phyloP scores from a whole-genome alignment of 1,139 yeast species.

The Yueomyces sp. region DNA sequence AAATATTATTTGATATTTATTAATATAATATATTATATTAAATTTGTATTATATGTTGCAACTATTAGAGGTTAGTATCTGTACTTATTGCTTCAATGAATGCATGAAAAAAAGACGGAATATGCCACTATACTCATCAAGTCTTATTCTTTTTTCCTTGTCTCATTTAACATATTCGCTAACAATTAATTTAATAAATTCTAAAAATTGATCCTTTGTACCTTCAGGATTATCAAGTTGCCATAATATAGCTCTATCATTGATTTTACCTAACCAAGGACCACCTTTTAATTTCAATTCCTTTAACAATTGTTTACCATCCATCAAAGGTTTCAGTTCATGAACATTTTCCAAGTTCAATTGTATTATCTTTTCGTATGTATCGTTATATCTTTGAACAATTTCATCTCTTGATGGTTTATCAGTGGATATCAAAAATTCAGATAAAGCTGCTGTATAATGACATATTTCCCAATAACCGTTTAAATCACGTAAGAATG shows the following conservation, averaged over 20 bases:
- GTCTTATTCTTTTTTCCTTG: background rate
- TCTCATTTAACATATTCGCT: conserved; percentile 3
- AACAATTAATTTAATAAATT: conserved; percentile 26
- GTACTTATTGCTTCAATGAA: too few relatives aligned
- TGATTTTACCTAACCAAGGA: conserved; percentile 60
- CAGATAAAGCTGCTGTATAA: conserved; percentile 13
- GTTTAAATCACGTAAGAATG: conserved; percentile 42
- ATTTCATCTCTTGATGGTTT: conserved; percentile 4
- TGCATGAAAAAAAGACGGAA: too few relatives aligned
- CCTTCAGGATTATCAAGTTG: conserved; percentile 61
- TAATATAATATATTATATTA: too few relatives aligned
- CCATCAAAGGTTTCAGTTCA: conserved; percentile 40
- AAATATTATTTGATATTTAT: too few relatives aligned
- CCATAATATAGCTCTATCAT: conserved; percentile 49
- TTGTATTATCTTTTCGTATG: conserved; percentile 21
- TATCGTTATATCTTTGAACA: conserved; percentile 25
- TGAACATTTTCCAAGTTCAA: conserved; percentile 32
- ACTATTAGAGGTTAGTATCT: too few relatives aligned
- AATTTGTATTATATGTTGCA: too few relatives aligned
- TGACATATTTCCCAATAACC: conserved; percentile 38
- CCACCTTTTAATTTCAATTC: conserved; percentile 57
- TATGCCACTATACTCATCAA: too few relatives aligned
- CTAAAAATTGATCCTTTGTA: conserved; percentile 41
- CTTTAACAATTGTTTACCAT: conserved; percentile 54
- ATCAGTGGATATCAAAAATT: conserved; percentile 4